phyloP scores from a whole-genome alignment of 2,329 filamentous ascomycete species.

The Tothia fuscella region DNA sequence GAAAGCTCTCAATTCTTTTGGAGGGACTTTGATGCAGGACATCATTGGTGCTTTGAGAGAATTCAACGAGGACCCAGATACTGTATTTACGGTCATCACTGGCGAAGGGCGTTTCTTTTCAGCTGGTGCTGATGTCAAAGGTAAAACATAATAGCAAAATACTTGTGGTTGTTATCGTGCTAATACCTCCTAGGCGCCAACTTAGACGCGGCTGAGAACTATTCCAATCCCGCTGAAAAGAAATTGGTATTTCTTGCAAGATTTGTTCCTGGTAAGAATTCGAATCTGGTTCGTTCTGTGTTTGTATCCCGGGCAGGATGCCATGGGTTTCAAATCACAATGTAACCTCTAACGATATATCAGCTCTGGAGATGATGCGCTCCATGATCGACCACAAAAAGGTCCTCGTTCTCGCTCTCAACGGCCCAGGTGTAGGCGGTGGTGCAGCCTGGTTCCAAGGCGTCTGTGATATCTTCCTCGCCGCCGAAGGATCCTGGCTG shows the following conservation, averaged over 20 bases:
- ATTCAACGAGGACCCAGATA: conserved; percentile 35
- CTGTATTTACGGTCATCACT: conserved; percentile 39
- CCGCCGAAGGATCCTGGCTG: conserved; percentile 32
- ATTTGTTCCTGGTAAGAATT: conserved; percentile 22
- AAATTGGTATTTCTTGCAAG: conserved; percentile 20
- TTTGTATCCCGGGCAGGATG: too few species aligned
- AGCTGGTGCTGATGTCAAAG: conserved; percentile 37
- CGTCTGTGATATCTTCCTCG: conserved; percentile 36
- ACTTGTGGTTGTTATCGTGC: background rate
- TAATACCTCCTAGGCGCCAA: conserved; percentile 1
- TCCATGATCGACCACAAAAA: conserved; percentile 39
- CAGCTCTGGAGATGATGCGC: conserved; percentile 28
- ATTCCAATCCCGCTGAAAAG: conserved; percentile 20
- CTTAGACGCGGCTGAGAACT: background rate
- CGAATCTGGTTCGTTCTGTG: too few species aligned
- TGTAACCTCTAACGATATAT: too few species aligned
- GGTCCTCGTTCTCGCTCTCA: conserved; percentile 39
- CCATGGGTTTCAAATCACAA: background rate
- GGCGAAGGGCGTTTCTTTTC: conserved; percentile 40
- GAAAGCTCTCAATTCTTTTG: conserved; percentile 36
- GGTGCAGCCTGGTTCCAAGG: conserved; percentile 41
- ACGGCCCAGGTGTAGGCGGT: conserved; percentile 38
- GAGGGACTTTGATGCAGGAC: conserved; percentile 33
- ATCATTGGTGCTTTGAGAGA: conserved; percentile 31
- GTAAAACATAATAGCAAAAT: conserved; percentile 11